These are phyloP conservation scores for Fusarium brevicatenulatum DNA, from an alignment of 2,329 filamentous ascomycete genomes.

Conservation along the genomic window DNA sequence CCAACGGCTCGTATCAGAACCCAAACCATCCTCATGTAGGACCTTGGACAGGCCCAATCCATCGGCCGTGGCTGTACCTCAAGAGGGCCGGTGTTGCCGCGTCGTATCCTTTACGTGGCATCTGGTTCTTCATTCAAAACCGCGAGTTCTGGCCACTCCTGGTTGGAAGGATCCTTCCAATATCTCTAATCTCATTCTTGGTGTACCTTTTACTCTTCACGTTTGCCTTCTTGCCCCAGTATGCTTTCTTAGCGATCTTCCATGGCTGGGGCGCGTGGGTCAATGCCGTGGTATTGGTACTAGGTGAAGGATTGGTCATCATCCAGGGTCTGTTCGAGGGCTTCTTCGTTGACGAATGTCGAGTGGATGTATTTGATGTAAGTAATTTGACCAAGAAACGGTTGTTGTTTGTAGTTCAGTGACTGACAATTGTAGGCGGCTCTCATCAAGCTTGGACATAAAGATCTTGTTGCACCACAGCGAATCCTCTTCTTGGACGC, in stretches of 20 bases:
- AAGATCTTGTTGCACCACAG: conserved; percentile 73
- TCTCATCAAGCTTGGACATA: conserved; percentile 77
- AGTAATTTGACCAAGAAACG: conserved; percentile 42
- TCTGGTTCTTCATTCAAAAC: conserved; percentile 82
- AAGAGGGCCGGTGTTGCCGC: conserved; percentile 58
- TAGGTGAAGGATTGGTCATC: conserved; percentile 83
- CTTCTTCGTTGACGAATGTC: conserved; percentile 81
- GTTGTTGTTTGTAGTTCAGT: neutral
- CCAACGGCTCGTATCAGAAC: conserved; percentile 10
- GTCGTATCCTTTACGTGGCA: conserved; percentile 73
- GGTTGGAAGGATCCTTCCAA: conserved; percentile 78
- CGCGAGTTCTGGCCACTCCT: conserved; percentile 87
- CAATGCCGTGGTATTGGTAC: conserved; percentile 84
- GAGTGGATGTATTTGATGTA: conserved; percentile 87
- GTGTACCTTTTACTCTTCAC: conserved; percentile 89
- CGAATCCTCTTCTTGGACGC: conserved; percentile 74
- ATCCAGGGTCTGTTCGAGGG: conserved; percentile 78
- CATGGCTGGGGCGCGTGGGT: conserved; percentile 90
- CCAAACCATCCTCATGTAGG: conserved; percentile 27
- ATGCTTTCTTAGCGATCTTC: conserved; percentile 88
- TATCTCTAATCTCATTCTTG: conserved; percentile 82
- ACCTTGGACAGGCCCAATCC: conserved; percentile 40
- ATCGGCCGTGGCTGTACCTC: conserved; percentile 55
- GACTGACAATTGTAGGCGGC: conserved; percentile 62
- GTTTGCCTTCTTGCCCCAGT: conserved; percentile 89